Evolutionary conservation across 2,329 filamentous ascomycete species (phyloP), one percentile per base, ranked within the genome.

Genomic region (Hirsutella thompsonii): DNA sequence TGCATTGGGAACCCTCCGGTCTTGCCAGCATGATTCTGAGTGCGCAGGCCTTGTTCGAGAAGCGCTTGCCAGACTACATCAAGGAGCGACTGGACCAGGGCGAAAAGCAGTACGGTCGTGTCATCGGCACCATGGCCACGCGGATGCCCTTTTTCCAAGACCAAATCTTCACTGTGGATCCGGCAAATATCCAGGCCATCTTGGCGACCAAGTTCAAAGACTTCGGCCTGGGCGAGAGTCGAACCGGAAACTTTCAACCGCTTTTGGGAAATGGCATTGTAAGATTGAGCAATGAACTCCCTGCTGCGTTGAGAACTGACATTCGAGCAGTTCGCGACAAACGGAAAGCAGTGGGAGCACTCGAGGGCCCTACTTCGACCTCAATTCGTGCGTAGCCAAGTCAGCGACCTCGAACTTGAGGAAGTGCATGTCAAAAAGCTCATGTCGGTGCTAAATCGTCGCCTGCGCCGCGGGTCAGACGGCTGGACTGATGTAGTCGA

Each of bases 191-290:
- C 37, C 52, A 58, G 44, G 48, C 55, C 8, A 42, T 58, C 3
- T 44, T 56, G 16, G 47, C 52, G 9, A 41, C 46, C 14, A 47
- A 51, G 19, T 56, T 55, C 39, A 49, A 53, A 28, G 51, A 55
- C 36, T 55, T 51, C 34, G 51, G 45, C 13, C 41, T 57, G 20
- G 50, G 54, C 13, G 20, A 45, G 8, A 44, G 26, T 42, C 52
- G 30, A 39, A 62, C 43, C 5, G 47, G 49, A 2, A 52, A 51
- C 30, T 51, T 56, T 35, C 41, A 43, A 37, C 62, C 63, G 0
- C 47, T 74, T 2, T 55, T 74, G 4, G 70, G 70, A n/a, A 51
- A 58, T 3, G 57, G 67, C 21, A 61, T 63, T 41, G 52, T 52
- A 43, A 29, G 52, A 8, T 29, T 13, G 8, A 8, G 13, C 26